Conservation (phyloP, 2,329 filamentous ascomycete genomes). For the Xylariomycetidae sp. region DNA sequence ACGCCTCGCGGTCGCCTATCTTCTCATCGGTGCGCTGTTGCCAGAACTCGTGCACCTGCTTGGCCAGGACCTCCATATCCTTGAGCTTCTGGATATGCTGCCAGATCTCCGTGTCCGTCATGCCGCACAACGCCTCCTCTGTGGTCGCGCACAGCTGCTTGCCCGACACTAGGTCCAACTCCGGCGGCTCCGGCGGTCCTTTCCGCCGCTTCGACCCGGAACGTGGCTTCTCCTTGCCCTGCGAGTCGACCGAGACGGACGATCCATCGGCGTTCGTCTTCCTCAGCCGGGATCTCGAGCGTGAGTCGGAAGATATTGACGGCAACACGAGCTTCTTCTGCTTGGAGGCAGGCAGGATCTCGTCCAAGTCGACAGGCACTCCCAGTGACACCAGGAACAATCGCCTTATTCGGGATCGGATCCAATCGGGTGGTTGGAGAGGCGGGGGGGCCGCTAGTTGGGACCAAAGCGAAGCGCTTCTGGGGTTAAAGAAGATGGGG, state of each 20-base stretch:
- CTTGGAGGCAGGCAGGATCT: constrained; percentile 93
- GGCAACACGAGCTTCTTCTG: constrained; percentile 96
- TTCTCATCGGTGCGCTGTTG: constrained; percentile 78
- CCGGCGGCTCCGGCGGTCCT: constrained; percentile 62
- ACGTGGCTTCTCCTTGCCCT: constrained; percentile 42
- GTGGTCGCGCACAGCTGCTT: constrained; percentile 77
- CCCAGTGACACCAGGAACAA: constrained; percentile 94
- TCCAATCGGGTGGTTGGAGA: constrained; percentile 95
- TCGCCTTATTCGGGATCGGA: constrained; percentile 87
- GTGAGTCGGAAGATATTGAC: constrained; percentile 55
- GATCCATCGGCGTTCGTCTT: constrained; percentile 47
- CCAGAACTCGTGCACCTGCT: constrained; percentile 82
- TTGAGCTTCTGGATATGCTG: constrained; percentile 65
- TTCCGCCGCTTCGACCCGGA: constrained; percentile 36
- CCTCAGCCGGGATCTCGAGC: constrained; percentile 39
- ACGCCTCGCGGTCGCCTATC: constrained; percentile 83
- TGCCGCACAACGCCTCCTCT: constrained; percentile 71
- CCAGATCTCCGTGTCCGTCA: constrained; percentile 71
- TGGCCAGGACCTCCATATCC: constrained; percentile 63
- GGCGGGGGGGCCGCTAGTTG: constrained; percentile 93
- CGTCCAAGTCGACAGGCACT: constrained; percentile 92
- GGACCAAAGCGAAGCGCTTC: constrained; percentile 88
- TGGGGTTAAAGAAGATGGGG: constrained; percentile 73
- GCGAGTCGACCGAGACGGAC: constrained; percentile 53
- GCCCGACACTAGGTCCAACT: constrained; percentile 73